Base-by-base conservation (phyloP, 306 rosid genomes). In the Cyclanthera cordifolia region DNA sequence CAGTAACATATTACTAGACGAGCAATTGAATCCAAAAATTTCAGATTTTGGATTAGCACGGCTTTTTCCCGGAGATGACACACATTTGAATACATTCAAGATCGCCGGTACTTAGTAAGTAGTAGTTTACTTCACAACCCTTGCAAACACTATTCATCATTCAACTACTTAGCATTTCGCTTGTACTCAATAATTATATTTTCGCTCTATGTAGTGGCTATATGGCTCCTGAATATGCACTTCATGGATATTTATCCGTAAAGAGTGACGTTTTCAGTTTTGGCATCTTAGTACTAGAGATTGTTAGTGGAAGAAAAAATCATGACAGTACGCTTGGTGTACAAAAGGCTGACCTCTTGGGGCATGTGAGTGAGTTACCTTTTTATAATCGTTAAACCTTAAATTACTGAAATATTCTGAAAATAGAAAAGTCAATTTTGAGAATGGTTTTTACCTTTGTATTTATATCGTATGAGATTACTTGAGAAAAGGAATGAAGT, bases 51-150 rank as follows among this genome's bases (percentile, higher is more conserved):
- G 97, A 48, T 75, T 91, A 81, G 97, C 97, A 1, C 85, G 96
- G 72, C 85, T 91, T 46, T 91, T 91, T 84, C 95, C 97, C 14
- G 97, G 96, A 58, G 97, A 91, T 9, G 97, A 84, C 66, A 91
- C 96, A 67, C 96, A 91, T 64, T 21, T 86, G 52, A 78, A 88
- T 73, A 91, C 97, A 47, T 89, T 91, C 69, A 82, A 76, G 87
- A 86, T 91, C 74, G 74, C 97, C 3, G 97, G 97, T 75, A 91
- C 97, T 75, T 85, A 78, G 97, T 91, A 78, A 86, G 97, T 91
- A 73, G 67, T 72, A 74, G 68, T 80, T 51, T 71, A 46, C 55
- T 55, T 67, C 45, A 23, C 6, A 27, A 61, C 9, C 15, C 51
- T 23, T 63, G 50, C 69, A 41, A 20, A 37, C 47, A 4, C 4